Base-by-base conservation (phyloP, 352 stramenopile genomes). In the Salisapilia sapeloensis region DNA sequence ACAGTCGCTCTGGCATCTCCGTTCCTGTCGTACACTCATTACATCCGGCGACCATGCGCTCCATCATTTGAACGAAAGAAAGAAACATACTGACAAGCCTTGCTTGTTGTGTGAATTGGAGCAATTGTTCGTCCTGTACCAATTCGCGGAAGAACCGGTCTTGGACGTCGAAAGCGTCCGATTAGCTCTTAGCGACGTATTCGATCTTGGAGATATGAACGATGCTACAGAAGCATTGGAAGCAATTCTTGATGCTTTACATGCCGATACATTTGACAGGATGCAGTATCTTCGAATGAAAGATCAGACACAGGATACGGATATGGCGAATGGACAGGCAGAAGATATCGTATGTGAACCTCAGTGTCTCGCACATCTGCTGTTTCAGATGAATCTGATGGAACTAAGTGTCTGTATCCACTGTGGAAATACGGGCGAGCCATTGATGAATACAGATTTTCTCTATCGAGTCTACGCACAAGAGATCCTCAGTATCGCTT, bases 381-480 rank as follows among this genome's bases (percentile, higher is more conserved):
- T 89, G 5, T 89, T 89, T 53, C 69, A 89, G 44, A 82, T 82
- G 69, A 80, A 85, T 36, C 53, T 89, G 34, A 82, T 89, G 69
- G 72, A 89, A 44, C 58, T 85, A 14, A 62, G 64, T 37, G 55
- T 58, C 26, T 89, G 72, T 38, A 27, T 41, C 4, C 45, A 53
- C 16, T 89, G 72, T 36, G 53, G 49, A 4, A 60, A 70, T 27
- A 85, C 70, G 11, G 50, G 55, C 8, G 72, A 89, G 38, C 72
- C 72, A 12, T 22, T 81, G 8, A 83, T 89, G 66, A 82, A 82
- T 48, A 82, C 63, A 24, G 69, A 89, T 48, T 85, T 84, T 44
- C 35, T 89, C 10, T 89, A 89, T 37, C 46, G 72, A 15, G 69
- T 89, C 0, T 89, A 89, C 46, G 69, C 69, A 3, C 62, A 81